Evolutionary conservation across 768 basidiomycete species (phyloP).

Genomic region (Podaxis sp.): DNA sequence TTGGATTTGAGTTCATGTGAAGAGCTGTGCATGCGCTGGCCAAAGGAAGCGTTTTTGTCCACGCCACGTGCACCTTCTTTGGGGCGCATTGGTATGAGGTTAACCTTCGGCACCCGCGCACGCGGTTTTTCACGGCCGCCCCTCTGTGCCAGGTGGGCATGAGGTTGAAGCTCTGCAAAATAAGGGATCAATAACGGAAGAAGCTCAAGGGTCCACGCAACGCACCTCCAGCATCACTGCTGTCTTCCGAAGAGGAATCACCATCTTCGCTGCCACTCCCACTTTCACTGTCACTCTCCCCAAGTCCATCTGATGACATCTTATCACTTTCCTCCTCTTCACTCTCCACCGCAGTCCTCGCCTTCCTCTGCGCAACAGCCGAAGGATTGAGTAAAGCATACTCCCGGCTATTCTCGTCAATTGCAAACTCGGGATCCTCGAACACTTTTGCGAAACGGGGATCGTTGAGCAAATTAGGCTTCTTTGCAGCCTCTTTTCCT

Average conservation of each 20-base stretch:
- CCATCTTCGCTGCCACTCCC: conserved; percentile 30
- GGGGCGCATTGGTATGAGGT: conserved; percentile 66
- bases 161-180: conserved; percentile 51
- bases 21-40: conserved; percentile 54
- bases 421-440: conserved; percentile 86
- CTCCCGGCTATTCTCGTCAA: conserved; percentile 87
- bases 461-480: conserved; percentile 69
- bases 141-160: conserved; percentile 47
- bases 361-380: conserved; percentile 54
- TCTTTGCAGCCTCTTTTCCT: conserved; percentile 34
- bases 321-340: conserved; percentile 88
- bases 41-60: conserved; percentile 64
- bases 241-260: conserved; percentile 33
- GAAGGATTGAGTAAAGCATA: conserved; percentile 94
- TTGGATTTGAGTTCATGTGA: conserved; percentile 19
- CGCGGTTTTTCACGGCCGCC: conserved; percentile 40
- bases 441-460: conserved; percentile 90
- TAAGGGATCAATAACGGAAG: conserved; percentile 25
- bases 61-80: conserved; percentile 26
- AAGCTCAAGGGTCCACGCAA: conserved; percentile 15
- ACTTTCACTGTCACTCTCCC: conserved; percentile 41
- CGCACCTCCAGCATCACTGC: conserved; percentile 60
- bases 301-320: conserved; percentile 57
- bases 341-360: conserved; percentile 76
- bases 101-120: conserved; percentile 45